A percentile compares a stretch with the other conserved stretches of the same genome.
Conservation (phyloP, 2,329 filamentous ascomycete species). For the Aspergillus arachidicola region DNA sequence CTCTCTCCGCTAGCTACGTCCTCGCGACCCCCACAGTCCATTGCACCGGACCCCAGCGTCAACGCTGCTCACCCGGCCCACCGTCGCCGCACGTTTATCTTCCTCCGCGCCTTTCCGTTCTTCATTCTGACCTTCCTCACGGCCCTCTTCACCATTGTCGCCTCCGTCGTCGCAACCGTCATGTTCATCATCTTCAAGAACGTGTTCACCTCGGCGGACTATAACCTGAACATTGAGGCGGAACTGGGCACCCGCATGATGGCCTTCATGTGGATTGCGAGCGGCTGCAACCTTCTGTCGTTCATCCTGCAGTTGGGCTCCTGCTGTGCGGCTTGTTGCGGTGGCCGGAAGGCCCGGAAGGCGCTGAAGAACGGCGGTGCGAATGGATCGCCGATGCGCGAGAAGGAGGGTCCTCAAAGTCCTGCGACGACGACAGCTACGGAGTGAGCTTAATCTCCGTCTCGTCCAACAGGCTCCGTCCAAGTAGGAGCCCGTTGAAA, state of each 20-base stretch:
- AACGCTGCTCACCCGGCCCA: constrained; percentile 35
- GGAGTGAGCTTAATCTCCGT: not conserved
- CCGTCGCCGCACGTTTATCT: constrained; percentile 39
- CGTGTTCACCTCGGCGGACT: constrained; percentile 68
- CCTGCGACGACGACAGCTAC: constrained; percentile 9
- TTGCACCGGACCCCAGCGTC: constrained; percentile 30
- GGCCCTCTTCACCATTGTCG: constrained; percentile 68
- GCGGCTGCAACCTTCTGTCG: constrained; percentile 66
- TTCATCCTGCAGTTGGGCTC: constrained; percentile 74
- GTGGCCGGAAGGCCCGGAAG: constrained; percentile 41
- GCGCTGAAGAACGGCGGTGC: constrained; percentile 26
- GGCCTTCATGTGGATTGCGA: constrained; percentile 85
- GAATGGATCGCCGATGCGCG: constrained; percentile 11
- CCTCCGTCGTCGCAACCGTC: constrained; percentile 74
- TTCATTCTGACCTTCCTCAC: constrained; percentile 68
- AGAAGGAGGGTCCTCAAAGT: constrained; percentile 18
- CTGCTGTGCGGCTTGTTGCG: constrained; percentile 67
- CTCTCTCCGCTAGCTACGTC: constrained; percentile 57
- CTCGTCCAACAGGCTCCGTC: not conserved
- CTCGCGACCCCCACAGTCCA: constrained; percentile 38
- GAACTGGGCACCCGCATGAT: constrained; percentile 74
- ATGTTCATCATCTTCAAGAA: constrained; percentile 82
- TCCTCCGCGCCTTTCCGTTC: constrained; percentile 64
- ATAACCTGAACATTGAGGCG: constrained; percentile 75
- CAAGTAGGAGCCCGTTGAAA: not conserved